These are phyloP conservation scores for Monotropa hypopitys DNA, from an alignment of 179 eudicot species.

Conservation along the genomic window DNA sequence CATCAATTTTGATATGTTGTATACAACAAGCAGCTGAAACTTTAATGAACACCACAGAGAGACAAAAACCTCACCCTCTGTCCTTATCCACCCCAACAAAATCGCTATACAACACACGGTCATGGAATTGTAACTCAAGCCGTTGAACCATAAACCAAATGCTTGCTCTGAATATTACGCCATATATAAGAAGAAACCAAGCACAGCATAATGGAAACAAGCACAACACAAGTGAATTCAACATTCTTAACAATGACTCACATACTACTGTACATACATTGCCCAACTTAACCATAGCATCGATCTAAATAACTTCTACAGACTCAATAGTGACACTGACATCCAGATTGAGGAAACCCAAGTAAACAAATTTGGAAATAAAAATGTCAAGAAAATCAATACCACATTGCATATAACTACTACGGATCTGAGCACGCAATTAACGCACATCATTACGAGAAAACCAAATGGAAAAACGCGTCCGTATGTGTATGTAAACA, in stretches of 20 bases:
- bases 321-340: neutral
- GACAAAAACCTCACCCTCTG: neutral
- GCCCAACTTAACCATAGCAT: neutral
- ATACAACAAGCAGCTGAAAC: neutral
- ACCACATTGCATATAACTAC: neutral
- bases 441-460: neutral
- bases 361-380: neutral
- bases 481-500: neutral
- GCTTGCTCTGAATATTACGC: neutral
- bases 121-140: neutral
- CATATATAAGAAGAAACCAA: neutral
- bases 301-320: neutral
- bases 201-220: neutral
- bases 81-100: neutral
- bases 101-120: neutral
- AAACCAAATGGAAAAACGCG: too few relatives aligned
- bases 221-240: neutral
- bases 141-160: neutral
- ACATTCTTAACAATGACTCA: neutral
- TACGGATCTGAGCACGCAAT: constrained; percentile 11
- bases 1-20: neutral
- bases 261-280: constrained; percentile 1
- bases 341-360: constrained; percentile 3
- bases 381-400: neutral
- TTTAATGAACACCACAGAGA: neutral